Evolutionary conservation across 2,329 filamentous ascomycete species (phyloP), one percentile per base, ranked within the genome.

Genomic region (Penicillium sp.): DNA sequence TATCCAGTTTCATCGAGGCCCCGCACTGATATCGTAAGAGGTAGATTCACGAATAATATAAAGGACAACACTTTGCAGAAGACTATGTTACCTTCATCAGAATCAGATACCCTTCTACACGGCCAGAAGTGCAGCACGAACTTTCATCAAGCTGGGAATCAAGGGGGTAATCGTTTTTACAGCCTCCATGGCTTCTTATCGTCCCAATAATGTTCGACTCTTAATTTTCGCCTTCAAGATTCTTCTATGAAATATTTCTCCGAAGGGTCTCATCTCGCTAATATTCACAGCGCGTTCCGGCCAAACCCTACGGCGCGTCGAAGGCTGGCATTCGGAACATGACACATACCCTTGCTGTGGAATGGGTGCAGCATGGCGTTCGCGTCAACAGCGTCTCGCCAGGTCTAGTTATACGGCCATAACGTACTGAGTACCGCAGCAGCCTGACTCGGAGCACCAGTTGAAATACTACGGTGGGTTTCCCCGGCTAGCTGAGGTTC

Each of bases 381-480:
- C 46, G 50, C 1, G 51, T 54, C 30, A 73, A 73, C 57, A 61
- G 56, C 22, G 60, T 73, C 27, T 69, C 65, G 0, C 67, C 69
- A 1, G 69, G 62, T 1, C 59, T 65, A 22, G 55, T 66, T 3
- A 56, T 56, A 43, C 68, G 1, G 66, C 65, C 3, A 55, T 73
- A 66, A 52, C 66, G n/a, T 50, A 50, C 13, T 47, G 44, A 39
- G 47, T 74, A 3, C 68, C 71, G 13, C 62, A 64, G 33, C 65
- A 69, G 33, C 62, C 66, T 0, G 72, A 75, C 42, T 75, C 70
- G 69, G 67, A 72, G 32, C 54, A 69, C 42, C 72, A 75, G 57
- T 62, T 75, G 48, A 68, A 72, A 54, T 75, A 75, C 49, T 75
- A 75, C 47, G 71, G 73, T 6, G 73, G 71, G 1, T 72, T 76